Percentiles rank a stretch among this genome's conserved stretches.
Evolutionary conservation across 345 rosid species (phyloP).

Genomic region (Citrus cavaleriei): DNA sequence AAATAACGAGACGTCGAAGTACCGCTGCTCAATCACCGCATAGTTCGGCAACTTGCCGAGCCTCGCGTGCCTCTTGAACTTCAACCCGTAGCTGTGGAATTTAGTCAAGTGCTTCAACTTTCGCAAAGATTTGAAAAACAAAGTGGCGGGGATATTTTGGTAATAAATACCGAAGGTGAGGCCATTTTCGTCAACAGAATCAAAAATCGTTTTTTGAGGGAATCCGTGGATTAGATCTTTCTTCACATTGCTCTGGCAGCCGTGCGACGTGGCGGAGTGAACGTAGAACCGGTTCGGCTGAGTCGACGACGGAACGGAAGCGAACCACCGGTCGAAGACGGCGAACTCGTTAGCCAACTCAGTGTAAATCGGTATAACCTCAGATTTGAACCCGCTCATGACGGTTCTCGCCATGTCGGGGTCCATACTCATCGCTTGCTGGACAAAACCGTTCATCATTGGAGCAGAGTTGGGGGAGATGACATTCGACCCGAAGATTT

Average conservation of each 20-base stretch:
- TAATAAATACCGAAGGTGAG: constrained; percentile 86
- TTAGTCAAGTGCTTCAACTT: constrained; percentile 60
- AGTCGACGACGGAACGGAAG: constrained; percentile 95
- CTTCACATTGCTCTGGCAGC: constrained; percentile 76
- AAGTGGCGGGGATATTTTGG: constrained; percentile 94
- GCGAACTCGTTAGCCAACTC: constrained; percentile 84
- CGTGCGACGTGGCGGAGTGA: constrained; percentile 98
- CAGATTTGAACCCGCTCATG: constrained; percentile 87
- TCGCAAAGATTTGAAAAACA: constrained; percentile 72
- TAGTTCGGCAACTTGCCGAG: constrained; percentile 78
- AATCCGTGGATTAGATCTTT: constrained; percentile 85
- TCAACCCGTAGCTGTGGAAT: constrained; percentile 63
- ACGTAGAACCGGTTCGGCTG: constrained; percentile 98
- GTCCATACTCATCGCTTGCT: constrained; percentile 73
- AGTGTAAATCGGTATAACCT: constrained; percentile 64
- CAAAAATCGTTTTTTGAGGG: constrained; percentile 92
- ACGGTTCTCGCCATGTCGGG: constrained; percentile 59
- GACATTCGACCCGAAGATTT: constrained; percentile 82
- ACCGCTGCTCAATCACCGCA: constrained; percentile 85
- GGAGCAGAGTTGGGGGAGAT: constrained; percentile 45
- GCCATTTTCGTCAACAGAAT: constrained; percentile 78
- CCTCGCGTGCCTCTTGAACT: constrained; percentile 66
- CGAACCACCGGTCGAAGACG: constrained; percentile 96
- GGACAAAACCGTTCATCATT: constrained; percentile 85
- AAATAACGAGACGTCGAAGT: constrained; percentile 54